These are phyloP conservation scores for Trichophyton rubrum DNA, from an alignment of 2,329 filamentous ascomycete genomes.

Conservation along the genomic window DNA sequence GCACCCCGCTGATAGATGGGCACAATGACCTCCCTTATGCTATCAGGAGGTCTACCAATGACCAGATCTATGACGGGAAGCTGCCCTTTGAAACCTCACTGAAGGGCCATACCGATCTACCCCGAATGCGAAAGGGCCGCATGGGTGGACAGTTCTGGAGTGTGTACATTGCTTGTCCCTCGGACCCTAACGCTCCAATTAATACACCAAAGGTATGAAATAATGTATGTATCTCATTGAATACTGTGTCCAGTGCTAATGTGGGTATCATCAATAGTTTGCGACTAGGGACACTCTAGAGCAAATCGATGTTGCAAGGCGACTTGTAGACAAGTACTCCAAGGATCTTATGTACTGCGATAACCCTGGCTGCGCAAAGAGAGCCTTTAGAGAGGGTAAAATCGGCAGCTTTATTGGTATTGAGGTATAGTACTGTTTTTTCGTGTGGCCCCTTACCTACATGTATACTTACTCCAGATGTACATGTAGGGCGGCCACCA, in stretches of 20 bases:
- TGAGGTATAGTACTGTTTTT: conserved; percentile 12
- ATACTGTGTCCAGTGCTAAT: not conserved
- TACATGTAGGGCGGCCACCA: conserved; percentile 18
- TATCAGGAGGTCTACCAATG: conserved; percentile 18
- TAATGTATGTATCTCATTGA: not conserved
- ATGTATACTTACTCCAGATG: not conserved
- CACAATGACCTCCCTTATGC: conserved; percentile 24
- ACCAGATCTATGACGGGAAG: conserved; percentile 20
- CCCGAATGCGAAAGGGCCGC: conserved; percentile 18
- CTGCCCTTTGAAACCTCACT: conserved; percentile 14
- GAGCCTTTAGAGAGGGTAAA: conserved; percentile 15
- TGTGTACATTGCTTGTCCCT: conserved; percentile 19
- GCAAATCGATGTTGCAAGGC: conserved; percentile 20
- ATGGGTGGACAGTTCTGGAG: conserved; percentile 25
- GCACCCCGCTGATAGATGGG: conserved; percentile 22
- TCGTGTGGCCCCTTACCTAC: not conserved
- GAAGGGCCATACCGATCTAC: conserved; percentile 19
- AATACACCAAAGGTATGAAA: conserved; percentile 15
- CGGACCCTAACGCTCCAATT: conserved; percentile 10
- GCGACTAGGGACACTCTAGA: conserved; percentile 19
- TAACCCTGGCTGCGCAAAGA: conserved; percentile 14
- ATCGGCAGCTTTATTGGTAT: conserved; percentile 19
- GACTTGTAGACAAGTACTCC: conserved; percentile 16
- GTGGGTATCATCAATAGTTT: conserved; percentile 3
- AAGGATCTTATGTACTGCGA: conserved; percentile 17